These are phyloP conservation scores for Glonium stellatum DNA, from an alignment of 495 filamentous ascomycete species.

Conservation along the genomic window DNA sequence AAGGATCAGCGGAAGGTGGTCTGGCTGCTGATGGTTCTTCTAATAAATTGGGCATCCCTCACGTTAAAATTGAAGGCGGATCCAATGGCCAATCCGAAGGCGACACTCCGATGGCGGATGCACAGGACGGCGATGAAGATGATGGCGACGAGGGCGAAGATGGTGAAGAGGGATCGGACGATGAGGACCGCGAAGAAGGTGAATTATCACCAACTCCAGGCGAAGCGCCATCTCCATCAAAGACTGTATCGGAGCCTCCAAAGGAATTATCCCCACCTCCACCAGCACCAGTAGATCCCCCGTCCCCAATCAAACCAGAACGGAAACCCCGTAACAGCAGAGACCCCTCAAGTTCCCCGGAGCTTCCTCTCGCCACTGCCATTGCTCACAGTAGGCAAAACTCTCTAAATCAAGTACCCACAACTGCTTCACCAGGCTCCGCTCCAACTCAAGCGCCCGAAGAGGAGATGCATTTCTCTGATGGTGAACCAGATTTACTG, in stretches of 20 bases:
- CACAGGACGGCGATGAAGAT: slow-evolving; percentile 26
- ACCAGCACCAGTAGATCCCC: neutral
- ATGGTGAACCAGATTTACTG: slow-evolving; percentile 38
- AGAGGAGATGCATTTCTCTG: slow-evolving; percentile 26
- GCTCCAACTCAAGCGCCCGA: neutral
- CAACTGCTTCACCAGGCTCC: slow-evolving; percentile 1
- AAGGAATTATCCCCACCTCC: slow-evolving; percentile 1
- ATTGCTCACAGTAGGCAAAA: slow-evolving; percentile 32
- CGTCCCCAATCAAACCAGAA: slow-evolving; percentile 11
- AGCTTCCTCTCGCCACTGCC: slow-evolving; percentile 29
- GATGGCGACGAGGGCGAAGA: slow-evolving; percentile 31
- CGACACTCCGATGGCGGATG: slow-evolving; percentile 31
- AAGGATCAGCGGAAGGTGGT: slow-evolving; percentile 14
- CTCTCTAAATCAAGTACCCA: slow-evolving; percentile 28
- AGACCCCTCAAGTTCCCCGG: slow-evolving; percentile 29
- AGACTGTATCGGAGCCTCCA: neutral
- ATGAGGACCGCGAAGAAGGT: slow-evolving; percentile 23
- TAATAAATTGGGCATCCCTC: slow-evolving; percentile 9
- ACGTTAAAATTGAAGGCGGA: slow-evolving; percentile 23
- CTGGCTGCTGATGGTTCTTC: slow-evolving; percentile 22
- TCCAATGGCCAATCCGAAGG: slow-evolving; percentile 29
- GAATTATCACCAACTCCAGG: slow-evolving; percentile 9
- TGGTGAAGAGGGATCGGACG: slow-evolving; percentile 30
- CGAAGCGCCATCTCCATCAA: neutral
- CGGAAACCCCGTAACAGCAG: slow-evolving; percentile 1